phyloP scores from a whole-genome alignment of 495 filamentous ascomycete species.

The Trypethelium eluteriae region DNA sequence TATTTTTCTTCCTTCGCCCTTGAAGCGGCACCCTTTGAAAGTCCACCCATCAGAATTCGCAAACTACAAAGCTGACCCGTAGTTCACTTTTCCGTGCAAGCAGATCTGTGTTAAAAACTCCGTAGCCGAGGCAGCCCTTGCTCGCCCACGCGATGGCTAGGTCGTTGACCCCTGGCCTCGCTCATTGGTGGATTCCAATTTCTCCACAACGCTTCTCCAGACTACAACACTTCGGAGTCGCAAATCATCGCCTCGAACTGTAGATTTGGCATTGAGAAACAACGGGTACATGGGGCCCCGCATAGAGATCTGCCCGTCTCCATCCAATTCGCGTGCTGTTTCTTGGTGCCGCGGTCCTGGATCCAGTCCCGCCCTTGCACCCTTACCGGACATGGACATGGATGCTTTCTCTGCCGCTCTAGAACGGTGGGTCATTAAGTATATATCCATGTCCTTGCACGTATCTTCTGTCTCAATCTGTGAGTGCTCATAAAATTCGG shows the following conservation, averaged over 20 bases:
- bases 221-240: neutral
- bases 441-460: constrained; percentile 10
- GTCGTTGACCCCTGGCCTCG: neutral
- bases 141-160: neutral
- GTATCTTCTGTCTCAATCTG: neutral
- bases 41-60: neutral
- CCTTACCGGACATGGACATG: neutral
- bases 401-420: neutral
- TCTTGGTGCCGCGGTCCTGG: neutral
- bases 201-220: constrained; percentile 4
- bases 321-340: neutral
- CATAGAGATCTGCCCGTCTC: neutral
- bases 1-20: neutral
- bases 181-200: constrained; percentile 6
- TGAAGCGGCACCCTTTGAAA: neutral
- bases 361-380: neutral
- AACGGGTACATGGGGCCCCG: neutral
- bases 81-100: neutral
- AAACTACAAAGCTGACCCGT: neutral
- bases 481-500: neutral
- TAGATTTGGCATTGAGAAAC: neutral
- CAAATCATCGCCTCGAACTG: neutral
- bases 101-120: too few species aligned
- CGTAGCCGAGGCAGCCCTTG: neutral
- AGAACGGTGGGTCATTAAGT: constrained; percentile 3